A percentile compares a stretch with the other conserved stretches of the same genome.
These are phyloP conservation scores for Nicotiana knightiana DNA, from an alignment of 257 asterid genomes.

Conservation along the genomic window DNA sequence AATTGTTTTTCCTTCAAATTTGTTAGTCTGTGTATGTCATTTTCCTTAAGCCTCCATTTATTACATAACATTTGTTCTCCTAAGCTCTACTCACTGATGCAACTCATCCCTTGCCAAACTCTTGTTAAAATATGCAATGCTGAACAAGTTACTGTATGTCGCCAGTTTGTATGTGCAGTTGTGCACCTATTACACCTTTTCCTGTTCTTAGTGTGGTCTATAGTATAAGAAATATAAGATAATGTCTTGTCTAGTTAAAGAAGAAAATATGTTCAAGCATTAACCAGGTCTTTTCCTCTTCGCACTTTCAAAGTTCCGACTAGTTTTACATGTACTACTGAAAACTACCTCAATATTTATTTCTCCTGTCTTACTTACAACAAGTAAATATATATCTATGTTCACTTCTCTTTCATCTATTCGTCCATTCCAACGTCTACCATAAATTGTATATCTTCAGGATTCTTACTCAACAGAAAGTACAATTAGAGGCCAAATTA, in stretches of 20 bases:
- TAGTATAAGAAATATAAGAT: not conserved
- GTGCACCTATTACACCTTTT: not conserved
- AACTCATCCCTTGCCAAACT: not conserved
- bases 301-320: not conserved
- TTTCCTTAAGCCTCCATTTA: not conserved
- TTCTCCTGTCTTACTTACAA: not conserved
- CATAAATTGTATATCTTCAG: not conserved
- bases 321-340: not conserved
- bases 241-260: not conserved
- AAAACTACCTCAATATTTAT: not conserved
- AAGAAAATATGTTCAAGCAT: not conserved
- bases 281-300: not conserved
- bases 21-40: not conserved
- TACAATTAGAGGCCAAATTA: not conserved
- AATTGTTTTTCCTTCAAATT: conserved; percentile 7
- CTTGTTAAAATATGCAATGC: not conserved
- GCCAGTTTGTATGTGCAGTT: not conserved
- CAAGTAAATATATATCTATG: not conserved
- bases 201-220: not conserved
- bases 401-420: not conserved
- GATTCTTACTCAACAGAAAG: not conserved
- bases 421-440: not conserved
- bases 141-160: not conserved
- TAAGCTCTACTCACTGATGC: not conserved
- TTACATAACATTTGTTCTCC: not conserved